Evolutionary conservation across 208 protist genomes (phyloP).

Genomic region (Trichomonas tenax): DNA sequence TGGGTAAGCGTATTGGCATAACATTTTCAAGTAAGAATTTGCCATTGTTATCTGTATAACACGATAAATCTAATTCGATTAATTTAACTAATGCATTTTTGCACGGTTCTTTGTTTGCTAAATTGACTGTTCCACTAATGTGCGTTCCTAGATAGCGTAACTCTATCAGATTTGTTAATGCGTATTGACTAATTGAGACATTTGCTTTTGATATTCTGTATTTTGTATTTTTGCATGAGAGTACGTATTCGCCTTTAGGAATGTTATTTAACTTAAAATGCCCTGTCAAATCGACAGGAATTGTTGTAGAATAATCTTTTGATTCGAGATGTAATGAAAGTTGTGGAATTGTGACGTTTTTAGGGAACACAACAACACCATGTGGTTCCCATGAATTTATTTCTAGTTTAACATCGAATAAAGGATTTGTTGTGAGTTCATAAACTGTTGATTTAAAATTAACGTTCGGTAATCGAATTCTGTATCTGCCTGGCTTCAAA

Average conservation of each 20-base stretch:
- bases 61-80: background rate
- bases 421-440: background rate
- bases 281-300: background rate
- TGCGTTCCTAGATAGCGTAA: background rate
- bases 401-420: background rate
- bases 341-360: background rate
- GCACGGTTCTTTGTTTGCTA: background rate
- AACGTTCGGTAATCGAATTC: background rate
- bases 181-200: background rate
- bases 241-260: background rate
- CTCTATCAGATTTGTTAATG: background rate
- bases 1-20: background rate
- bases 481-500: background rate
- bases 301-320: background rate
- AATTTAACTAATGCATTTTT: background rate
- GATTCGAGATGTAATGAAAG: background rate
- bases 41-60: background rate
- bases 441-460: background rate
- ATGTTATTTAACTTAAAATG: background rate
- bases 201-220: background rate
- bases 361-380: background rate
- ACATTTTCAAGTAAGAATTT: background rate
- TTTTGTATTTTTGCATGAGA: background rate
- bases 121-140: background rate
- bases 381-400: background rate